Percentiles rank a stretch among this genome's conserved stretches.
Conservation (phyloP, 2,329 filamentous ascomycete genomes). For the Trichophyton equinum region DNA sequence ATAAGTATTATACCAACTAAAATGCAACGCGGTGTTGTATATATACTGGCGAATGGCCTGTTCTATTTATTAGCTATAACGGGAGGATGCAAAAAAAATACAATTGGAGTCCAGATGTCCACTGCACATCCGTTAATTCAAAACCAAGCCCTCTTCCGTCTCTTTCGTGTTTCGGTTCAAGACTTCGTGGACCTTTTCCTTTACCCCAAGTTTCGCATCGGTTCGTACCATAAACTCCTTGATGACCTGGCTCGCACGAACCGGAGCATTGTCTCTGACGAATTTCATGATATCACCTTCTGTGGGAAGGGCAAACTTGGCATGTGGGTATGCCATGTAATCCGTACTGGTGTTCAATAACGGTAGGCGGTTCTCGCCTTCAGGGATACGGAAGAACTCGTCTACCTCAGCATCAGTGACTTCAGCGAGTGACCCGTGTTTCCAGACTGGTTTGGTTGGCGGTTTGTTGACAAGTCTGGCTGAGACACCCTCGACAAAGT, state of each 20-base stretch:
- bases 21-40: not conserved
- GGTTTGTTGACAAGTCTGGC: constrained; percentile 64
- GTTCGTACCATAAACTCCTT: constrained; percentile 48
- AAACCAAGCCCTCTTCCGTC: constrained; percentile 28
- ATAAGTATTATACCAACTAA: not conserved
- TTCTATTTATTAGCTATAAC: not conserved
- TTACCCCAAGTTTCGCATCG: constrained; percentile 56
- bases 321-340: constrained; percentile 63
- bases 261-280: constrained; percentile 32
- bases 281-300: constrained; percentile 45
- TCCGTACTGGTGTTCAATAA: constrained; percentile 48
- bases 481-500: constrained; percentile 86
- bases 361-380: constrained; percentile 38
- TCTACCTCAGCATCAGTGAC: constrained; percentile 48
- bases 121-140: not conserved
- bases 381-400: constrained; percentile 53
- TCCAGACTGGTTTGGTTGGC: constrained; percentile 56
- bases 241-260: constrained; percentile 44
- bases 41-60: not conserved
- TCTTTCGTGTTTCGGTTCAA: constrained; percentile 47
- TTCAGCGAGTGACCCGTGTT: constrained; percentile 58
- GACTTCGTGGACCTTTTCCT: constrained; percentile 56
- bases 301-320: constrained; percentile 55
- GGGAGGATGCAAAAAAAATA: not conserved
- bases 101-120: not conserved